A percentile compares a stretch with the other conserved stretches of the same genome.
These are phyloP conservation scores for Daedaleopsis sinensis DNA, from an alignment of 768 basidiomycete species.

Conservation along the genomic window DNA sequence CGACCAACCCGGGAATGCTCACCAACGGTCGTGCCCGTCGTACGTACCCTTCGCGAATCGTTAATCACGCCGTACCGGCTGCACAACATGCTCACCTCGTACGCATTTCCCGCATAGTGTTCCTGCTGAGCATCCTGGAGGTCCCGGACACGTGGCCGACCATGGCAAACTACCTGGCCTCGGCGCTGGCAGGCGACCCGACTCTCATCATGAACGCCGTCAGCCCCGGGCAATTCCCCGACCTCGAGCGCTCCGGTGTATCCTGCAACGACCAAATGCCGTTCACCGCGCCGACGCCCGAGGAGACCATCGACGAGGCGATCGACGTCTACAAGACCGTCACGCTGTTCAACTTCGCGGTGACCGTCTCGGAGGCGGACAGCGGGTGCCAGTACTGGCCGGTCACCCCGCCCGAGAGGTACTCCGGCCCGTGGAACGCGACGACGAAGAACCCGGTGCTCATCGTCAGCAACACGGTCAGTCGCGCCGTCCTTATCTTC, in stretches of 20 bases:
- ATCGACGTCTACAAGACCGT: slow-evolving; percentile 25
- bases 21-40: slow-evolving; percentile 29
- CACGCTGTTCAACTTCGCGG: slow-evolving; percentile 22
- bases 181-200: slow-evolving; percentile 31
- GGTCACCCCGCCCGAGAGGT: slow-evolving; percentile 29
- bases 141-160: slow-evolving; percentile 26
- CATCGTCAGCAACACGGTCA: slow-evolving; percentile 30
- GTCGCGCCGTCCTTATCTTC: not conserved
- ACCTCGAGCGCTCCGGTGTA: slow-evolving; percentile 31
- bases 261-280: slow-evolving; percentile 34
- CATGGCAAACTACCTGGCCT: slow-evolving; percentile 20
- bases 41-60: slow-evolving; percentile 9
- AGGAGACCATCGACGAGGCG: slow-evolving; percentile 29
- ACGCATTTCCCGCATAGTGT: not conserved
- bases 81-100: not conserved
- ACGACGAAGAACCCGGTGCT: slow-evolving; percentile 32
- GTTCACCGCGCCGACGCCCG: slow-evolving; percentile 19
- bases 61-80: not conserved
- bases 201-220: slow-evolving; percentile 25
- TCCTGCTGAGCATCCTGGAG: slow-evolving; percentile 23
- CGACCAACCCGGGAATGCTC: slow-evolving; percentile 30
- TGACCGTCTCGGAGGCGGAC: slow-evolving; percentile 28
- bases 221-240: slow-evolving; percentile 16
- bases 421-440: slow-evolving; percentile 33
- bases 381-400: slow-evolving; percentile 33